Base-by-base conservation (phyloP, 306 rosid genomes). In the Glycyrrhiza uralensis region DNA sequence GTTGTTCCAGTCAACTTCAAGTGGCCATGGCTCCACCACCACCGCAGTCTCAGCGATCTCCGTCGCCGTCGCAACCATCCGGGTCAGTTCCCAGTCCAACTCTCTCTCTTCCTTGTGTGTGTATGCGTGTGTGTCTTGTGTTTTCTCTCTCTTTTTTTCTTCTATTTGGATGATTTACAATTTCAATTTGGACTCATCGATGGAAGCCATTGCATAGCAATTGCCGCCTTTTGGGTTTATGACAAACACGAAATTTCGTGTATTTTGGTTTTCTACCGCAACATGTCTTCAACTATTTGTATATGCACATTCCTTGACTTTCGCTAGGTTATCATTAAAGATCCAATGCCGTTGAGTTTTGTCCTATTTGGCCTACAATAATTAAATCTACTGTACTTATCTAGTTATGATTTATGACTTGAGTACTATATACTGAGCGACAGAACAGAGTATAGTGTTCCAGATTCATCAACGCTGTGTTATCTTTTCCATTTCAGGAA, bases 31-130 rank as follows among this genome's bases (percentile, higher is more conserved):
- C 97, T 86, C 99, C 96, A 17, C 96, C 96, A 29, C 91, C 81
- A 4, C 71, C 74, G 23, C 92, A 84, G 70, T 81, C 96, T 32
- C 82, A 84, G 36, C 97, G 99, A 77, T 88, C 97, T 49, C 69
- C 96, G 0, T 95, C 99, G 1, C 99, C 97, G 71, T 95, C 99
- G 41, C 99, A 95, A 72, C 99, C 99, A 5, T 92, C 97, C 17
- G 99, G 97, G 99, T 95, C 62, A 69, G 87, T 76, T 75, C 29
- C 45, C 56, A 6, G n/a, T 18, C 65, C 68, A 60, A 0, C 69
- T 63, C 36, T 28, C 10, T 7, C 24, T 10, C n/a, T 26, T 6
- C 4, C 28, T 3, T 35, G 4, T 29, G 6, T 32, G 3, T 15
- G 20, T 45, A 3, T 38, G 69, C 4, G 11, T 44, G 23, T 22